These are phyloP conservation scores for Durio zibethinus DNA, from an alignment of 345 rosid species.

Conservation along the genomic window DNA sequence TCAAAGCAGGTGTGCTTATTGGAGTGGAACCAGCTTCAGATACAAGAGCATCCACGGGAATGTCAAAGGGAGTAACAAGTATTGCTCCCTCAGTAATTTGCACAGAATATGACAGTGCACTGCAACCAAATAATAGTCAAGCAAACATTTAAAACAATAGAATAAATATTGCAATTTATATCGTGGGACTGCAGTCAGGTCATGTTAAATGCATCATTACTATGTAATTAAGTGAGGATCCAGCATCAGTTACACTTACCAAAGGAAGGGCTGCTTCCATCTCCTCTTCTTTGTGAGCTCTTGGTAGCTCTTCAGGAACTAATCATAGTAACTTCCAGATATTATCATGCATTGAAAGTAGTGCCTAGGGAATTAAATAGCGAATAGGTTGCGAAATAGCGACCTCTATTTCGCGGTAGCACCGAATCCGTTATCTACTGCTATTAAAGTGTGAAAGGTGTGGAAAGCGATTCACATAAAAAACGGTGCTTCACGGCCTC, in stretches of 20 bases:
- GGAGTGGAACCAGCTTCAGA: constrained; percentile 67
- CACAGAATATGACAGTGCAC: constrained; percentile 81
- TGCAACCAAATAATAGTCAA: constrained; percentile 27
- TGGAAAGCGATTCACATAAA: too few species aligned
- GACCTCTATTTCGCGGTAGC: too few species aligned
- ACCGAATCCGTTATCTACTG: too few species aligned
- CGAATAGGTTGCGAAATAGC: too few species aligned
- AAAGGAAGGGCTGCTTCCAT: constrained; percentile 72
- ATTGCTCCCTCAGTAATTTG: constrained; percentile 68
- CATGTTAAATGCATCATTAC: background rate
- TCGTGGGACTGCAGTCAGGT: background rate
- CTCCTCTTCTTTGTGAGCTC: constrained; percentile 58
- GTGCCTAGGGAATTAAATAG: too few species aligned
- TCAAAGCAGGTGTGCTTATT: constrained; percentile 44
- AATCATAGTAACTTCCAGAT: constrained; percentile 65
- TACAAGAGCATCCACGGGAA: constrained; percentile 71
- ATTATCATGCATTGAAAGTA: background rate
- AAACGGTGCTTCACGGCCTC: too few species aligned
- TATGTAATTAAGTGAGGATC: background rate
- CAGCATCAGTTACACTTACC: constrained; percentile 37
- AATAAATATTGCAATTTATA: background rate
- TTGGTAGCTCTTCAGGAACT: constrained; percentile 66
- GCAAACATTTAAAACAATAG: background rate
- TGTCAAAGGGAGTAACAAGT: constrained; percentile 58
- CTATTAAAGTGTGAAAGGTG: too few species aligned